phyloP scores from a whole-genome alignment of 805 yeast species.

The Candida vartiovaarae region DNA sequence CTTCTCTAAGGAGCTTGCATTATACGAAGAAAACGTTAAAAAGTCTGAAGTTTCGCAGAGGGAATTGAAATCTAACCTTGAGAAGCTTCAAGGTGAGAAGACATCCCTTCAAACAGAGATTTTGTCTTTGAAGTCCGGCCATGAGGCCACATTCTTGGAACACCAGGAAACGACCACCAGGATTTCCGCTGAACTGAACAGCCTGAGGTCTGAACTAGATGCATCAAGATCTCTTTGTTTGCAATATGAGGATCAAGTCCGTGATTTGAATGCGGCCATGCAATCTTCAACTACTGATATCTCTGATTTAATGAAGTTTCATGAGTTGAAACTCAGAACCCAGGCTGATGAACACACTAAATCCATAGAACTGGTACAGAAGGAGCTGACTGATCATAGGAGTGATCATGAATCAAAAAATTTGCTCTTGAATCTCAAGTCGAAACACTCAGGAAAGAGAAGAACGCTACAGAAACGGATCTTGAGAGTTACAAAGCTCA shows the following conservation, averaged over 20 bases:
- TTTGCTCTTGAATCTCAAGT: not conserved
- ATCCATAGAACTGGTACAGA: not conserved
- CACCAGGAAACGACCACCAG: not conserved
- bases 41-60: constrained; percentile 8
- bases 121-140: not conserved
- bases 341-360: not conserved
- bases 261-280: constrained; percentile 8
- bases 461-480: not conserved
- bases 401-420: not conserved
- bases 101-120: constrained; percentile 1
- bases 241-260: constrained; percentile 6
- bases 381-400: not conserved
- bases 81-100: constrained; percentile 7
- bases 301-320: constrained; percentile 3
- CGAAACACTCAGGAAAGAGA: not conserved
- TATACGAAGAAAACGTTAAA: constrained; percentile 9
- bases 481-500: not conserved
- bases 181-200: not conserved
- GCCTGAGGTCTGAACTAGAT: constrained; percentile 11
- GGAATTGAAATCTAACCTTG: constrained; percentile 6
- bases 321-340: not conserved
- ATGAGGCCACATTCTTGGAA: not conserved
- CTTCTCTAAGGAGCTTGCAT: constrained; percentile 9
- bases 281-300: constrained; percentile 3
- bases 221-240: constrained; percentile 1